Percentiles rank a stretch among this genome's conserved stretches.
Evolutionary conservation across 139 green algal species (phyloP).

Genomic region (Coelastrella sp.): DNA sequence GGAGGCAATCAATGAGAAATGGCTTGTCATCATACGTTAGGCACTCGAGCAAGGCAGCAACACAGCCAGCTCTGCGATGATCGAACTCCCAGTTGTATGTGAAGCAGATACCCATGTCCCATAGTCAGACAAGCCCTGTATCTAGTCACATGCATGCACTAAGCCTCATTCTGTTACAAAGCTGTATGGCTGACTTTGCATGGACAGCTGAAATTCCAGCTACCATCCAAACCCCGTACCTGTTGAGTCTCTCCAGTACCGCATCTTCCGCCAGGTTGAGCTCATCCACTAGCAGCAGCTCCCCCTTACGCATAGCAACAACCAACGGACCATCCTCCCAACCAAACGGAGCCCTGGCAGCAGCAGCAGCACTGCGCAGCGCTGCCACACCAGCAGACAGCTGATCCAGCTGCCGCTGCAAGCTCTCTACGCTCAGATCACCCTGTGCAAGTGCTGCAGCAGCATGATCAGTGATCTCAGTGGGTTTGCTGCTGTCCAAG

Average conservation of each 20-base stretch:
- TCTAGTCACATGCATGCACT: too few species aligned
- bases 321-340: constrained; percentile 97
- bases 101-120: too few species aligned
- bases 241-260: constrained; percentile 98
- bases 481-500: background rate
- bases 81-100: too few species aligned
- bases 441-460: constrained; percentile 22
- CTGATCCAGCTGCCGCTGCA: constrained; percentile 41
- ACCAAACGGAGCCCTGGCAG: constrained; percentile 82
- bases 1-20: too few species aligned
- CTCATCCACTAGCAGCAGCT: constrained; percentile 98
- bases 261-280: constrained; percentile 99
- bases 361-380: constrained; percentile 56
- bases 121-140: too few species aligned
- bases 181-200: background rate
- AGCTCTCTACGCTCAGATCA: background rate
- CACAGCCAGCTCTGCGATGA: too few species aligned
- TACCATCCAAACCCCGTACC: constrained; percentile 50
- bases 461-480: background rate
- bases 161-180: too few species aligned
- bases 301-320: constrained; percentile 92
- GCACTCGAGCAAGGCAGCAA: too few species aligned
- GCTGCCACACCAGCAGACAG: constrained; percentile 50
- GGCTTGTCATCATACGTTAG: too few species aligned
- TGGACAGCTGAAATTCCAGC: background rate